phyloP scores from a whole-genome alignment of 2,329 filamentous ascomycete species.

The Claviceps cyperi region DNA sequence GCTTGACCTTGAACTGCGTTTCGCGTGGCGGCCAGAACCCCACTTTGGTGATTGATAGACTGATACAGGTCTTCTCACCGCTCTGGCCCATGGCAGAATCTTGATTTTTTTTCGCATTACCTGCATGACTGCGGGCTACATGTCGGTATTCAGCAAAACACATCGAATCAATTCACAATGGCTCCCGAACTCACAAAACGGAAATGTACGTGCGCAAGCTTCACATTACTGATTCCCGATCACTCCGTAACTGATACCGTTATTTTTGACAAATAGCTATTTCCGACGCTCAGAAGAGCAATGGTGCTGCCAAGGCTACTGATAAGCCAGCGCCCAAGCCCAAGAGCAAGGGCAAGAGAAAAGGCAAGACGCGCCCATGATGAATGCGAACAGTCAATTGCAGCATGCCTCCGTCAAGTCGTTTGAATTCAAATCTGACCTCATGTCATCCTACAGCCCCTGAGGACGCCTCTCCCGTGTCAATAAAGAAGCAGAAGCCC shows the following conservation, averaged over 20 bases:
- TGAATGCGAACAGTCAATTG: background rate
- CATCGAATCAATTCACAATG: conserved; percentile 21
- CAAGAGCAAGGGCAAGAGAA: conserved; percentile 24
- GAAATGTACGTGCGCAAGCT: conserved; percentile 15
- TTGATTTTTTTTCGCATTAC: conserved; percentile 15
- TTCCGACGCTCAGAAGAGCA: conserved; percentile 18
- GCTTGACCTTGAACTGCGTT: background rate
- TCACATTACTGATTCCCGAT: background rate
- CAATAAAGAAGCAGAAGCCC: conserved; percentile 20
- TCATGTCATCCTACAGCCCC: background rate
- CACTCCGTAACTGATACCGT: conserved; percentile 8
- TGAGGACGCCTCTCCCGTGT: conserved; percentile 22
- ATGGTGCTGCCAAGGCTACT: conserved; percentile 12
- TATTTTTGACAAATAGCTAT: conserved; percentile 8
- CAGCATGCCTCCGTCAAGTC: background rate
- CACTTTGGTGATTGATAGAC: conserved; percentile 1
- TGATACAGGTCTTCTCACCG: conserved; percentile 17
- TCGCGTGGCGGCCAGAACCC: background rate
- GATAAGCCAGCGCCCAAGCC: conserved; percentile 22
- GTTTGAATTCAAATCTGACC: conserved; percentile 8
- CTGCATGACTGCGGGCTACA: background rate
- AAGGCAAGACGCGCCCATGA: conserved; percentile 11
- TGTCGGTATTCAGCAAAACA: background rate
- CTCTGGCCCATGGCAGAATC: conserved; percentile 22
- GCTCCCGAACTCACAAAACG: conserved; percentile 29